Conservation (phyloP, 2,329 filamentous ascomycete species). For the Aspergillus neotritici region DNA sequence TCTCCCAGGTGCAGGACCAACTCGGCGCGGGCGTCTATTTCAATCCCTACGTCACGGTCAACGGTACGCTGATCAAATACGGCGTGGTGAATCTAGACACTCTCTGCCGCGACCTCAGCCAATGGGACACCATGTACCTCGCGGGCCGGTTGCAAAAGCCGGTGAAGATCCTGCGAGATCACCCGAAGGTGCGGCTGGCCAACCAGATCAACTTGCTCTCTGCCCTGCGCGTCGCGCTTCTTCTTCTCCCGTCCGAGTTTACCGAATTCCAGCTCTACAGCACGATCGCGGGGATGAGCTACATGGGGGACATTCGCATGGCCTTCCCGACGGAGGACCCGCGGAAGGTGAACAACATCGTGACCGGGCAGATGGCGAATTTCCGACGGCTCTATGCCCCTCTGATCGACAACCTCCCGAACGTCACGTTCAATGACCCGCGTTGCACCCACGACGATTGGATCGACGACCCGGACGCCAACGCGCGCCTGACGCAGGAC, state of each 20-base stretch:
- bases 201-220: slow-evolving; percentile 96
- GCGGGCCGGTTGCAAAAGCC: slow-evolving; percentile 94
- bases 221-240: slow-evolving; percentile 79
- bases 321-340: slow-evolving; percentile 82
- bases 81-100: slow-evolving; percentile 93
- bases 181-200: slow-evolving; percentile 82
- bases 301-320: slow-evolving; percentile 97
- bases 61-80: slow-evolving; percentile 95
- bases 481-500: slow-evolving; percentile 72
- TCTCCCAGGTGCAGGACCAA: slow-evolving; percentile 78
- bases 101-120: slow-evolving; percentile 74
- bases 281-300: slow-evolving; percentile 87
- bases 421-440: slow-evolving; percentile 69
- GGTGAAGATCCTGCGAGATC: slow-evolving; percentile 93
- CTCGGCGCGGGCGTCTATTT: slow-evolving; percentile 96
- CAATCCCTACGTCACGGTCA: slow-evolving; percentile 90
- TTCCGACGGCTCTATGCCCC: slow-evolving; percentile 90
- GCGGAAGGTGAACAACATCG: slow-evolving; percentile 89
- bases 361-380: slow-evolving; percentile 81
- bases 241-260: slow-evolving; percentile 78
- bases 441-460: slow-evolving; percentile 55
- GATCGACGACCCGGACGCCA: slow-evolving; percentile 57
- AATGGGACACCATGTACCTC: slow-evolving; percentile 95
- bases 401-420: slow-evolving; percentile 82
- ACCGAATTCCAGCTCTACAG: slow-evolving; percentile 83